Base-by-base conservation (phyloP, 2,329 filamentous ascomycete genomes). In the Cercospora sp. region DNA sequence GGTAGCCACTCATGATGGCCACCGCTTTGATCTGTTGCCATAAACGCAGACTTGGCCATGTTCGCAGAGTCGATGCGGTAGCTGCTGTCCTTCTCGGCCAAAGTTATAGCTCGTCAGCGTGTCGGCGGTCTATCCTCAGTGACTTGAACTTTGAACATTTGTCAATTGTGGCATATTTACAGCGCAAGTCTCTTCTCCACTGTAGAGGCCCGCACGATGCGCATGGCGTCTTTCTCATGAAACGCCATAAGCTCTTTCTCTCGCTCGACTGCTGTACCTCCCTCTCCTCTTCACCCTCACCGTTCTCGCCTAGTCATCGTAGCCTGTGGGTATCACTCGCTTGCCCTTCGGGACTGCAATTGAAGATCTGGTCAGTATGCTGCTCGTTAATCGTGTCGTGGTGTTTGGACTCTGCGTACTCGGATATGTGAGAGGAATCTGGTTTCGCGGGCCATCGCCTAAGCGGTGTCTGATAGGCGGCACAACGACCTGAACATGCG, bases 361-460 rank as follows among this genome's bases (percentile, higher is more conserved):
- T 13, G 12, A 8, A 53, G 31, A 3, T 48, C 33, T 13, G 13
- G 61, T 68, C 26, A 67, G 60, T 26, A 63, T 42, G 51, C n/a
- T 31, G 30, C 2, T 31, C 8, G 8, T 31, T 10, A 31, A 31
- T 31, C 30, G 30, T 31, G 30, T 31, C 30, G 30, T 31, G 30
- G 30, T 31, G 30, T 31, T 13, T 5, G 18, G 30, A 55, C n/a
- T 39, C 36, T n/a, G 87, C 92, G 80, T 87, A 98, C 94, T 87
- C 69, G 95, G 95, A 85, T 98, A 99, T 79, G 93, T 96, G 80
- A 94, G 83, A 33, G 95, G 95, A 72, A 98, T 89, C 66, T 85
- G 87, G 71, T 87, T 83, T 71, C 90, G 87, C 75, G 89, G 86
- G 74, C 89, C 82, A 79, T 97, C 93, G 74, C 94, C 94, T 66